A percentile compares a stretch with the other conserved stretches of the same genome.
phyloP scores from a whole-genome alignment of 805 yeast genomes.

The Candida qinlingensis region DNA sequence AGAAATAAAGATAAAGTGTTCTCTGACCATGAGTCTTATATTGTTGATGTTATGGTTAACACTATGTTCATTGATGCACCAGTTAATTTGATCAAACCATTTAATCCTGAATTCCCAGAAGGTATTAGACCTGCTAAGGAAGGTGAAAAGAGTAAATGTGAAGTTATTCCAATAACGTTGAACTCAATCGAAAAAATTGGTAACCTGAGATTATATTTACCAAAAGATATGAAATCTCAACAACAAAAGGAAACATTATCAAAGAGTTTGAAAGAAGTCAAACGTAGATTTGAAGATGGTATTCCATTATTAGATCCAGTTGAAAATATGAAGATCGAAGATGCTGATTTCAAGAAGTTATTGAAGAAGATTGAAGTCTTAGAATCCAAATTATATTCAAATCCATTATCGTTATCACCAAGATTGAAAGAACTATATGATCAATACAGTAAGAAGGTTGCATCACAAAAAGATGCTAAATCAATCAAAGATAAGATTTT shows the following conservation, averaged over 20 bases:
- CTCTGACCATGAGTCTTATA: slow-evolving; percentile 84
- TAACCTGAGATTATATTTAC: slow-evolving; percentile 74
- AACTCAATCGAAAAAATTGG: slow-evolving; percentile 71
- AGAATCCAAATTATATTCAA: slow-evolving; percentile 65
- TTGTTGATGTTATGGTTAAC: slow-evolving; percentile 78
- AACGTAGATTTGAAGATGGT: slow-evolving; percentile 82
- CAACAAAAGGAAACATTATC: slow-evolving; percentile 56
- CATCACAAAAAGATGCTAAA: slow-evolving; percentile 53
- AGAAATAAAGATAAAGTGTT: slow-evolving; percentile 52
- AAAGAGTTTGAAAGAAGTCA: slow-evolving; percentile 75
- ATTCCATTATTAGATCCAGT: slow-evolving; percentile 89
- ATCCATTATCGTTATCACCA: slow-evolving; percentile 61
- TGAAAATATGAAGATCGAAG: slow-evolving; percentile 87
- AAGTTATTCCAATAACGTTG: slow-evolving; percentile 80
- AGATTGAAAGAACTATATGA: slow-evolving; percentile 59
- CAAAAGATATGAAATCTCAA: slow-evolving; percentile 62
- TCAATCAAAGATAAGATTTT: slow-evolving; percentile 56
- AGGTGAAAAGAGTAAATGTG: slow-evolving; percentile 68
- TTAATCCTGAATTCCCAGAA: slow-evolving; percentile 73
- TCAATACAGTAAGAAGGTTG: slow-evolving; percentile 59
- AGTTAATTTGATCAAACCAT: slow-evolving; percentile 70
- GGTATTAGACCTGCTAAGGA: slow-evolving; percentile 81
- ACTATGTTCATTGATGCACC: slow-evolving; percentile 81
- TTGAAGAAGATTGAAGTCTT: slow-evolving; percentile 77
- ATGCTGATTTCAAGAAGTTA: slow-evolving; percentile 66